Percentiles rank a stretch among this genome's conserved stretches.
phyloP scores from a whole-genome alignment of 257 asterid species.

The Eustoma russellianum region DNA sequence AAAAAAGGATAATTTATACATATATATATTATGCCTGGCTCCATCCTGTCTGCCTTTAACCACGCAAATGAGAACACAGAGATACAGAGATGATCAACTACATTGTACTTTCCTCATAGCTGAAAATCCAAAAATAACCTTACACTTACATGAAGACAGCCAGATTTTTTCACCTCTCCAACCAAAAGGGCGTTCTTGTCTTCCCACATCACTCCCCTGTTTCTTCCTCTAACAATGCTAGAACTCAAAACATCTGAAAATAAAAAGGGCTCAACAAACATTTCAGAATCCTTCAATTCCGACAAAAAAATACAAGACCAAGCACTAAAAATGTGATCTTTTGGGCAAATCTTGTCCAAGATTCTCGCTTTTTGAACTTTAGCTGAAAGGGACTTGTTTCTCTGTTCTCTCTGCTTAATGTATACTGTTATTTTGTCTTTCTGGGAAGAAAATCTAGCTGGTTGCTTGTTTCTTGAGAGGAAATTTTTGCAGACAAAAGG shows the following conservation, averaged over 20 bases:
- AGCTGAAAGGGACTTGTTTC: neutral
- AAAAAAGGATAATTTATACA: constrained; percentile 14
- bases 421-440: neutral
- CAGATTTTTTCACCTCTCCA: constrained; percentile 1
- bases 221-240: constrained; percentile 2
- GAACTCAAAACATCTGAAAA: constrained; percentile 5
- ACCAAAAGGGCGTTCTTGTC: constrained; percentile 14
- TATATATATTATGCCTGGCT: constrained; percentile 59
- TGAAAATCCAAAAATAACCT: constrained; percentile 6
- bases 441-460: neutral
- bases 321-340: no score
- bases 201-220: constrained; percentile 13
- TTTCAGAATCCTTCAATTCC: no score
- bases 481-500: constrained; percentile 11
- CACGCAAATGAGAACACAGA: constrained; percentile 26
- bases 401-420: neutral
- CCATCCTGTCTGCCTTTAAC: constrained; percentile 81
- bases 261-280: constrained; percentile 4
- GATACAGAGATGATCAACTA: constrained; percentile 10
- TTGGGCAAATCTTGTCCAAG: no score
- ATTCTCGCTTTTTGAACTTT: neutral
- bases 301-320: no score
- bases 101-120: constrained; percentile 28
- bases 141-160: constrained; percentile 26
- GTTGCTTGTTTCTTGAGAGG: neutral